Evolutionary conservation across 108 stramenopile species (phyloP).

Genomic region (Parietichytrium sp.): DNA sequence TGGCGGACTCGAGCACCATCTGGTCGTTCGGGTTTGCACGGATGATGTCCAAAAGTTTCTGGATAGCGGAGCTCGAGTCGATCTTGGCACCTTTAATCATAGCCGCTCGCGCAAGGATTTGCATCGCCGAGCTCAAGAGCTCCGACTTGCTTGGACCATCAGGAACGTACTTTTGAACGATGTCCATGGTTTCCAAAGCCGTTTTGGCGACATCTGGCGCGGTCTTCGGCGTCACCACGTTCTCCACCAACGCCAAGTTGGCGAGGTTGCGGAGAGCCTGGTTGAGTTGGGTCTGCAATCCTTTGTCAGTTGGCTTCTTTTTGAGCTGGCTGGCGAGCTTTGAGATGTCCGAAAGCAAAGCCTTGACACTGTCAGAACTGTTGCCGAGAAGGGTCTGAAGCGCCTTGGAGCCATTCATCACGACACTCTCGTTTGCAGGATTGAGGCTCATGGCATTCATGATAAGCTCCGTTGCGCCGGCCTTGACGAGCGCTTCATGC

Average conservation of each 20-base stretch:
- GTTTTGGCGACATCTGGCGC: not conserved
- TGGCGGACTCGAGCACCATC: not conserved
- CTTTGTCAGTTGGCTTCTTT: not conserved
- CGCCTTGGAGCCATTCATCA: not conserved
- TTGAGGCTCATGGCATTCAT: conserved; percentile 41
- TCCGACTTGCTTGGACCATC: not conserved
- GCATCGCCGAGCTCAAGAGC: not conserved
- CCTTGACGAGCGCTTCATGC: not conserved
- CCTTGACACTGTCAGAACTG: not conserved
- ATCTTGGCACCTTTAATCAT: not conserved
- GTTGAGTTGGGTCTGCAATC: not conserved
- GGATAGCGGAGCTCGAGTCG: not conserved
- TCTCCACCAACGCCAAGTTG: conserved; percentile 33
- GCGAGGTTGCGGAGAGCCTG: conserved; percentile 41
- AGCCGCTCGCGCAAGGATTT: conserved; percentile 14
- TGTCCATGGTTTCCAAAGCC: conserved; percentile 14
- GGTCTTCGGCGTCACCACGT: conserved; percentile 40
- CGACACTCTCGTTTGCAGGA: conserved; percentile 9
- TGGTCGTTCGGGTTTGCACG: not conserved
- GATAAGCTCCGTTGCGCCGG: conserved; percentile 23
- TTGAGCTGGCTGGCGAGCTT: not conserved
- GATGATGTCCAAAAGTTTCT: conserved; percentile 38
- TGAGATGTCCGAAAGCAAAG: not conserved
- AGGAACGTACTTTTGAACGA: not conserved
- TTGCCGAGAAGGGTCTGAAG: conserved; percentile 36